Percentiles rank a stretch among this genome's conserved stretches.
Conservation (phyloP, 306 rosid species). For the Cyclanthera cordifolia region DNA sequence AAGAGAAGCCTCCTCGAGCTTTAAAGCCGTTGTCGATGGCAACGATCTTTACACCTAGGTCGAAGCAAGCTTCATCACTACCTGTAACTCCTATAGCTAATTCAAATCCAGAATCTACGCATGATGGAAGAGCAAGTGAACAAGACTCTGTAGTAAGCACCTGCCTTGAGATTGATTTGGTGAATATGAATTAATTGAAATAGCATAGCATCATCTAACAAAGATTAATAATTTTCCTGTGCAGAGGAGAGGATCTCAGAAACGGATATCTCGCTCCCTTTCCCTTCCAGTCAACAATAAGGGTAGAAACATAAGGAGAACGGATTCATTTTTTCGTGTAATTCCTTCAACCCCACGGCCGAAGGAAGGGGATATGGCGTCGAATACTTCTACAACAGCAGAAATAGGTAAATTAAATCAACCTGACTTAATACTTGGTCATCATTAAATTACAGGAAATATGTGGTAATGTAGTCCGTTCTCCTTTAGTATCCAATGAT, state of each 20-base stretch:
- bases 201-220: background rate
- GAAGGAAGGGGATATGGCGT: slow-evolving; percentile 32
- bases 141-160: slow-evolving; percentile 44
- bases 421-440: background rate
- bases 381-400: slow-evolving; percentile 27
- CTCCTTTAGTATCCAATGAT: background rate
- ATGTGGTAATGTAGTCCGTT: background rate
- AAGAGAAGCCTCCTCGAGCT: slow-evolving; percentile 49
- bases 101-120: slow-evolving; percentile 39
- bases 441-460: background rate
- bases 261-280: slow-evolving; percentile 63
- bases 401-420: slow-evolving; percentile 55
- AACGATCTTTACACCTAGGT: slow-evolving; percentile 57
- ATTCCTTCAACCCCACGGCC: slow-evolving; percentile 73
- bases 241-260: slow-evolving; percentile 45
- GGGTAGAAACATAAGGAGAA: slow-evolving; percentile 42
- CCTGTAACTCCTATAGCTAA: slow-evolving; percentile 65
- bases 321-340: slow-evolving; percentile 71
- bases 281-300: slow-evolving; percentile 62
- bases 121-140: slow-evolving; percentile 42
- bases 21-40: slow-evolving; percentile 64
- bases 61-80: slow-evolving; percentile 71
- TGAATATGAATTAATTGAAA: background rate
- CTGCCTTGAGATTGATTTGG: background rate
- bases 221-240: slow-evolving; percentile 13